Base-by-base conservation (phyloP, 164 flowering plant species). In the Vitis rupestris region DNA sequence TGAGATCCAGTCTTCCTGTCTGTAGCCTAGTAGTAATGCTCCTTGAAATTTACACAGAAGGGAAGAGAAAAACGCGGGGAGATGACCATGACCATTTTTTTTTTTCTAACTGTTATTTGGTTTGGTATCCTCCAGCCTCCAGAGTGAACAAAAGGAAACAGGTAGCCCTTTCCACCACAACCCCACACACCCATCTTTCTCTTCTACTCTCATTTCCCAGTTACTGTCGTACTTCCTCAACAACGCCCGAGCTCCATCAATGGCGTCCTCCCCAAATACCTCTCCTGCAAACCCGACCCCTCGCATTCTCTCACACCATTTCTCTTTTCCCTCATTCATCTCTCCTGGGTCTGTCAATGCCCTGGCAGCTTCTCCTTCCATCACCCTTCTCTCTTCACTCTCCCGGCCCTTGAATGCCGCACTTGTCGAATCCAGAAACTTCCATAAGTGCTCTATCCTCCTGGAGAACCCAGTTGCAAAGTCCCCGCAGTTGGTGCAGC, bases 141-240 rank as follows among this genome's bases (percentile, higher is more conserved):
- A 91, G 11, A 89, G 72, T 0, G 93, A 88, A 66, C 85, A 87
- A 54, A 91, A 91, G 1, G 93, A 89, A 68, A 90, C 89, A 48
- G 91, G 86, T 71, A 87, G 88, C 50, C 91, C 91, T 72, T 90
- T 91, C 97, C 97, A 91, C 81, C 82, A 82, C 48, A 89, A 66
- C 2, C 78, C 84, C 8, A 79, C 81, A 61, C 84, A 81, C 3
- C 84, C 84, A 70, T 86, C 84, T 70, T 55, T 82, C 67, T 81
- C 88, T 11, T 82, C 94, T 12, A 74, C 66, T 72, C 76, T 87
- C 90, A 88, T 88, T 79, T 89, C 94, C 97, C 93, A 89, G 23
- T 84, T 83, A 37, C 79, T 64, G 19, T 91, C 97, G 59, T 88
- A 83, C 81, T 88, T 91, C 80, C 87, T 87, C 80, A 91, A 68